Evolutionary conservation across 2,329 filamentous ascomycete genomes (phyloP), one percentile per base, ranked within the genome.

Genomic region (Fusarium lyarnte): DNA sequence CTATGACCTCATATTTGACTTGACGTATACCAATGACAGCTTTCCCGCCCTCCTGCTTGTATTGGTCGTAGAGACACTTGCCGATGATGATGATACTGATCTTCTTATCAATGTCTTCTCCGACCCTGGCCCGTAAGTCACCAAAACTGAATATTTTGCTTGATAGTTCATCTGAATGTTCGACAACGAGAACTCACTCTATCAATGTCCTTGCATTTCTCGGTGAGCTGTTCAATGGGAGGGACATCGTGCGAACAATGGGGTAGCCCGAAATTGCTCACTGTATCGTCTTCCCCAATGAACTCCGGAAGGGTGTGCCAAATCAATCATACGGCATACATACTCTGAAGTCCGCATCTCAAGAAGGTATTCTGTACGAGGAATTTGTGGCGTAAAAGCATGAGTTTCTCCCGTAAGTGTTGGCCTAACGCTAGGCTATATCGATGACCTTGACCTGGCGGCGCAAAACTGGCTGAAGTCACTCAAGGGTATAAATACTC

Each of bases 51-150:
- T 58, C 7, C 9, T 58, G 4, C 27, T 58, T 11, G 8, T 46
- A 1, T 33, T 14, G 2, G 59, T 6, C 1, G 19, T 14, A 5
- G 5, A n/a, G 25, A 17, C 8, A 17, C 0, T 19, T 9, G 52
- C 41, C 4, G 27, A 38, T 9, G 42, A 47, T 2, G 52, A 62
- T 1, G 35, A 47, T 21, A 58, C 52, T 16, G 59, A 58, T 17
- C 47, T 41, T 13, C 27, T 62, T 5, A 14, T 58, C 14, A 62
- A 62, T 16, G 41, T 58, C 0, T 58, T 62, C 27, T 58, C 41
- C 7, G 59, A 41, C 23, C 21, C 41, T 4, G 52, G 33, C 16
- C 41, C 42, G 19, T 47, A 46, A 8, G 59, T 62, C 10, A 25
- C 7, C 21, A 1, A 13, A 3, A 13, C 21, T 5, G 7, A 6